phyloP scores from a whole-genome alignment of 78 protist genomes.

The Dictyostelium purpureum region DNA sequence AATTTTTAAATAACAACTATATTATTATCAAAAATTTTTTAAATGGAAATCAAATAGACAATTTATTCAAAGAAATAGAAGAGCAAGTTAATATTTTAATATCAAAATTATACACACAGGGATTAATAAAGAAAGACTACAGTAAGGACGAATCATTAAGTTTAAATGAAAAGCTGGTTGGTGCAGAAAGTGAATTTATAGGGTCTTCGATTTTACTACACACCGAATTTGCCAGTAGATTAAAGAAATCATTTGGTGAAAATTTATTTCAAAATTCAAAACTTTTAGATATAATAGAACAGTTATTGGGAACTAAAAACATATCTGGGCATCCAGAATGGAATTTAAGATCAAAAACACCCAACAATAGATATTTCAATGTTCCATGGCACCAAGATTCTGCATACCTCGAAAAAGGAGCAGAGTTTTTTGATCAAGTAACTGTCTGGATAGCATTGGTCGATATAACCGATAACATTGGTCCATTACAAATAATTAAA shows the following conservation, averaged over 20 bases:
- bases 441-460: conserved; percentile 56
- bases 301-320: background rate
- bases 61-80: background rate
- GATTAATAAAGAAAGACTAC: background rate
- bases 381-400: conserved; percentile 75
- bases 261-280: background rate
- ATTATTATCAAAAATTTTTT: conserved; percentile 1
- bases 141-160: background rate
- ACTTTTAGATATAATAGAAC: background rate
- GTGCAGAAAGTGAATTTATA: conserved; percentile 9
- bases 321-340: conserved; percentile 77
- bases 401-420: conserved; percentile 19
- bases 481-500: conserved; percentile 24
- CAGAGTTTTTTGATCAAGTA: conserved; percentile 33
- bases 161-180: background rate
- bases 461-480: conserved; percentile 2
- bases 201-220: conserved; percentile 58
- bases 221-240: conserved; percentile 31
- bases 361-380: conserved; percentile 17
- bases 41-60: background rate
- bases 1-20: conserved; percentile 12
- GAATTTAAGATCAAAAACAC: conserved; percentile 67
- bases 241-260: conserved; percentile 31
- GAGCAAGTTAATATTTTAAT: background rate
- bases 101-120: background rate